These are phyloP conservation scores for Naegleria lovaniensis DNA, from an alignment of 208 protist species.

Conservation along the genomic window DNA sequence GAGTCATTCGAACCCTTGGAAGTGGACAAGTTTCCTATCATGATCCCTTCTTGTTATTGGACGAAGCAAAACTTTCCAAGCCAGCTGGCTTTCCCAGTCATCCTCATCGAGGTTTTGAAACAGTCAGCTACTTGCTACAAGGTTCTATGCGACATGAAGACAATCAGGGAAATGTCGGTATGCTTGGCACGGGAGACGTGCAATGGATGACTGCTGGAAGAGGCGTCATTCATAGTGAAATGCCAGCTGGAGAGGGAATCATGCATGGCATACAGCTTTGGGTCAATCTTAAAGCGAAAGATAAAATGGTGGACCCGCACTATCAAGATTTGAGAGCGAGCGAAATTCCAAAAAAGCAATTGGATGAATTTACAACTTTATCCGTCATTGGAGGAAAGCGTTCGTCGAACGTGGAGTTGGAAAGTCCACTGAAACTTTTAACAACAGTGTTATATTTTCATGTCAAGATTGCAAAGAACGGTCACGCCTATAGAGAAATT, in stretches of 20 bases:
- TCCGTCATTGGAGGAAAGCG: background rate
- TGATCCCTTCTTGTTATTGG: constrained; percentile 3
- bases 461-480: background rate
- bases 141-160: constrained; percentile 70
- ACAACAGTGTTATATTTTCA: background rate
- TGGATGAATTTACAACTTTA: constrained; percentile 21
- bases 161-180: constrained; percentile 58
- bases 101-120: constrained; percentile 76
- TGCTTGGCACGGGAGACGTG: constrained; percentile 51
- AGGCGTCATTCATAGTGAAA: constrained; percentile 74
- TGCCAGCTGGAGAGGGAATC: constrained; percentile 54
- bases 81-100: constrained; percentile 48
- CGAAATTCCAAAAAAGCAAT: constrained; percentile 46
- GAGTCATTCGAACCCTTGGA: too few species aligned
- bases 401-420: background rate
- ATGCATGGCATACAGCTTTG: constrained; percentile 66
- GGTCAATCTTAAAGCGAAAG: constrained; percentile 68
- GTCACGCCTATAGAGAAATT: background rate
- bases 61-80: background rate
- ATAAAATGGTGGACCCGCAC: constrained; percentile 65
- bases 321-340: constrained; percentile 60
- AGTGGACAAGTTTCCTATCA: background rate
- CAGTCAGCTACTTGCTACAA: constrained; percentile 66
- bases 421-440: background rate
- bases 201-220: constrained; percentile 47